Evolutionary conservation across 345 rosid species (phyloP).

Genomic region (Moricandia moricandioides): DNA sequence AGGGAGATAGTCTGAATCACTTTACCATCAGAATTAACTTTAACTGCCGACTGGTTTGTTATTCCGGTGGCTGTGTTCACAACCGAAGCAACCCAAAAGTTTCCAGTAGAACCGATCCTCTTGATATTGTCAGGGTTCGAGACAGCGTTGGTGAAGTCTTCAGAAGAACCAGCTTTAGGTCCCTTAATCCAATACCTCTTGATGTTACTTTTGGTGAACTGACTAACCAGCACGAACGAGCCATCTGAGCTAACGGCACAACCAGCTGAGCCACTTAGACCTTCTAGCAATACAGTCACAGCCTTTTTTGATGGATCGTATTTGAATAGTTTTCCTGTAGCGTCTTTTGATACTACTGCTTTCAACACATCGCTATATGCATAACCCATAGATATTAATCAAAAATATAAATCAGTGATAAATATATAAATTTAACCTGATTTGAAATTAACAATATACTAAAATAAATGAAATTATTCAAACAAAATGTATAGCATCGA

Average conservation of each 20-base stretch:
- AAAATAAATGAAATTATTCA: background rate
- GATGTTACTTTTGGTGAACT: background rate
- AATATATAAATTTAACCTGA: background rate
- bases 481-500: background rate
- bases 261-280: slow-evolving; percentile 15
- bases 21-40: slow-evolving; percentile 24
- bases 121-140: background rate
- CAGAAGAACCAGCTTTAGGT: background rate
- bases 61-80: slow-evolving; percentile 22
- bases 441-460: background rate
- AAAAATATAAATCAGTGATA: background rate
- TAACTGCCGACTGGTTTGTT: slow-evolving; percentile 32
- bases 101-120: background rate
- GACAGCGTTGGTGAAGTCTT: background rate
- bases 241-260: slow-evolving; percentile 39
- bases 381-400: slow-evolving; percentile 15
- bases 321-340: slow-evolving; percentile 30
- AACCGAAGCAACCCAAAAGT: background rate
- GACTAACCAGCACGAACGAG: slow-evolving; percentile 27
- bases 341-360: slow-evolving; percentile 32
- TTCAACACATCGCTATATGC: slow-evolving; percentile 23
- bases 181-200: background rate
- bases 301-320: slow-evolving; percentile 30
- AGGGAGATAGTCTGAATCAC: slow-evolving; percentile 22
- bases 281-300: background rate